Base-by-base conservation (phyloP, 192 early-diverging fungal species). In the Pilobolus umbonatus region DNA sequence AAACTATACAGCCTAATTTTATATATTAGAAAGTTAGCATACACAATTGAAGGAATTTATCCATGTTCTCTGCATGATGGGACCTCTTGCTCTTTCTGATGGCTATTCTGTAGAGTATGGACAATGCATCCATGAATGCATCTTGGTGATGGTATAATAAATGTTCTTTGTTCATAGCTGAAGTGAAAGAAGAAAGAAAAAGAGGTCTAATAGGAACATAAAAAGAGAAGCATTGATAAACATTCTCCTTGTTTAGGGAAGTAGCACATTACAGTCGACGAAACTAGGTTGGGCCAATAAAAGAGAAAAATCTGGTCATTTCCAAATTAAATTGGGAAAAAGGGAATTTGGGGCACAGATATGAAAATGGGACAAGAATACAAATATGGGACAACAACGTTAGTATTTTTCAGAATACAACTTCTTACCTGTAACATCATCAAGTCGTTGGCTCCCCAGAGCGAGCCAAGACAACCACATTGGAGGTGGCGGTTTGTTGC, bases 1-100 rank as follows among this genome's bases (percentile, higher is more conserved):
- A 15, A 2, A 19, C 6, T 44, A 5, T 44, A 17, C 4, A 44
- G n/a, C n/a, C n/a, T n/a, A n/a, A n/a, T n/a, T 7, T 15, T 15
- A 44, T 17, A 44, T 15, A 2, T 19, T 44, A 44, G 34, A 53
- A 53, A 31, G 21, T 19, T 14, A 35, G 19, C 31, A 36, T 53
- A 53, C 51, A 53, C 36, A 53, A 22, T 53, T 38, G 34, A 35
- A 34, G 14, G 10, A 53, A 53, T 38, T 53, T 53, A 38, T 53
- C 22, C 10, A 31, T 36, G n/a, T 12, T 42, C 14, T 38, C 17
- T 38, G 34, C 10, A 10, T 53, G 17, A 19, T 53, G 11, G 14
- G 51, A 53, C 32, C 22, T 38, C 6, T 35, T 53, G 39, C 5
- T 42, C n/a, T n/a, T n/a, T n/a, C n/a, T n/a, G n/a, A n/a, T n/a